Base-by-base conservation (phyloP, 352 stramenopile species). In the Pythium folliculosum region DNA sequence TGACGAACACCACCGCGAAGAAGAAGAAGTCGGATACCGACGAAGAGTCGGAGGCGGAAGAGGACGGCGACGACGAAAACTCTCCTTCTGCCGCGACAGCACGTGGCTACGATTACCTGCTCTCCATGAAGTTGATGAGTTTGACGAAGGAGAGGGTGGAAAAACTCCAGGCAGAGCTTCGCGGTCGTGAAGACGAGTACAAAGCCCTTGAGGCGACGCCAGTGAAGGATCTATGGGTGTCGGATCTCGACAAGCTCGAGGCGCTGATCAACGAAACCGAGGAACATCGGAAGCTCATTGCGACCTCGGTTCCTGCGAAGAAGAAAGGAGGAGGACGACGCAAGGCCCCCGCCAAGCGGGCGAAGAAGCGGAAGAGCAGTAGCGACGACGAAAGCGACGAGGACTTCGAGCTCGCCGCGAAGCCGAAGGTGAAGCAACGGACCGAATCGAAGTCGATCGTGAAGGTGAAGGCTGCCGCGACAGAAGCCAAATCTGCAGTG, bases 101-200 rank as follows among this genome's bases (percentile, higher is more conserved):
- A 8, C 70, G 72, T 60, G 90, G 92, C 50, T 99, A 97, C 67
- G 91, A 99, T 62, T 99, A 99, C 66, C 71, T 99, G 32, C 70
- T 99, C 35, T 98, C 90, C 50, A 98, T 99, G 92, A 95, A 96
- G 54, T 81, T 99, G 44, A 94, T 88, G 63, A 98, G 88, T 43
- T 72, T 99, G 57, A 99, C 95, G 19, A 90, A 88, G 59, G 97
- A 99, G 66, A 87, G 91, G 27, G 97, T 99, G 5, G 84, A 97
- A 45, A 89, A 84, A 10, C 78, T 99, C 9, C 86, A 89, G 44
- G 81, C 88, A 17, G 93, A 99, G 21, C 78, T 97, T 40, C 69
- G 87, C 54, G 87, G 89, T 49, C 92, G 86, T 43, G 86, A 98
- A 57, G 59, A 89, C 17, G 91, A 98, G 60, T 80, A 98, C 49